Evolutionary conservation across 2,329 filamentous ascomycete genomes (phyloP), one percentile per base, ranked within the genome.

Genomic region (Colletotrichum acutatum): DNA sequence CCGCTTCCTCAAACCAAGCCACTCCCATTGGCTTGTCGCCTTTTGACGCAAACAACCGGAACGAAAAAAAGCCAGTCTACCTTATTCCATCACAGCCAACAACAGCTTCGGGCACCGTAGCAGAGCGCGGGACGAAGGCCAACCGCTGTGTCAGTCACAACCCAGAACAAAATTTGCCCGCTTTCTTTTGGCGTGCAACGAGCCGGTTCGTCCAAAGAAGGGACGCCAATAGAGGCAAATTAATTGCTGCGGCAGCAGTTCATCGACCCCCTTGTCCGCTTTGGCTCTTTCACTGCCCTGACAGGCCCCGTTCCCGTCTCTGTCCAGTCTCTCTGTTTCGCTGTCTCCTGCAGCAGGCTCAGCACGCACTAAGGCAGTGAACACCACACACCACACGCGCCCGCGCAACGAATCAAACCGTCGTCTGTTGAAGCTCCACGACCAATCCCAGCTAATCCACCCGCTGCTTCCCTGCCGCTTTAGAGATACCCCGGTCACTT

Each of bases 311-410:
- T 61, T 72, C 66, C 59, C 59, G 49, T 68, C 69, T 32, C 34
- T 54, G 6, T 46, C 73, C 71, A 66, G 66, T 74, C 61, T 67
- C 71, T 59, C 73, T 32, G 58, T 63, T 59, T 67, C 65, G 69
- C 70, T 67, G 66, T 65, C 56, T 76, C 71, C 77, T 78, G 77
- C 77, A 78, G 75, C 74, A 72, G 53, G 74, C 68, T 77, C 75
- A 78, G 71, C 71, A 73, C 71, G 71, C 78, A 77, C 77, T 77
- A 78, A 77, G 75, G 76, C 77, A 77, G 72, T 75, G 73, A 72
- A 74, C 74, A 75, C 70, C 73, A 79, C 76, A 77, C 75, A 75
- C 74, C 77, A 78, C 77, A 78, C 78, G 78, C 79, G 79, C 79
- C 77, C 68, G 66, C 65, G 54, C 68, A 72, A 74, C 78, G 76